phyloP scores from a whole-genome alignment of 139 green algal species.

The Chlorella sp. region DNA sequence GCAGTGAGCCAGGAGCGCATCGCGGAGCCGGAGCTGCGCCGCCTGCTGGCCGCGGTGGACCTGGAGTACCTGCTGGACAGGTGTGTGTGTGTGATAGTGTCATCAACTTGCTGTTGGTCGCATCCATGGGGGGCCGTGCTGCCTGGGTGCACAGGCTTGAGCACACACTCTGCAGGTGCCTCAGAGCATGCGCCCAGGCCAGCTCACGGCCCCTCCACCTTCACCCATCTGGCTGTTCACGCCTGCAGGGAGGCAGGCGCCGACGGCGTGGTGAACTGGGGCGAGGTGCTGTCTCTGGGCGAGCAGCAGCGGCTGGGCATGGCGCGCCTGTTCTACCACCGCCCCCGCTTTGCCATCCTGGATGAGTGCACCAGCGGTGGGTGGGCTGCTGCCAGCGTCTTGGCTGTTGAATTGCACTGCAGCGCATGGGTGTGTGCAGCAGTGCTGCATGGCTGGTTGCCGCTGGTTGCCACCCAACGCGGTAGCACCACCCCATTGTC shows the following conservation, averaged over 20 bases:
- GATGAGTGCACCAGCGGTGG: constrained; percentile 80
- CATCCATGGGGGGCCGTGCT: too few relatives aligned
- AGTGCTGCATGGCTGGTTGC: too few relatives aligned
- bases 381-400: background rate
- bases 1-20: constrained; percentile 41
- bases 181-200: too few relatives aligned
- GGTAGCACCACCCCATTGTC: too few relatives aligned
- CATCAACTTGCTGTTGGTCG: too few relatives aligned
- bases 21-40: constrained; percentile 41
- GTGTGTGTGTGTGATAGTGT: constrained; percentile 1
- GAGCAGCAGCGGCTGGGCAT: constrained; percentile 85
- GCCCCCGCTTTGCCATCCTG: constrained; percentile 78
- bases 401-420: background rate
- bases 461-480: too few relatives aligned
- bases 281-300: constrained; percentile 66
- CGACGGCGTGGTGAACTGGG: constrained; percentile 60
- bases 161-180: too few relatives aligned
- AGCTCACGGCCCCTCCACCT: too few relatives aligned
- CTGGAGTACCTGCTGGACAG: constrained; percentile 64
- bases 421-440: background rate
- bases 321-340: constrained; percentile 82
- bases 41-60: constrained; percentile 70
- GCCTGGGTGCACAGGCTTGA: too few relatives aligned
- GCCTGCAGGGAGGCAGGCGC: background rate
- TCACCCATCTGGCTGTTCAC: background rate